These are phyloP conservation scores for Tuber microsphaerosporum DNA, from an alignment of 495 filamentous ascomycete species.

Conservation along the genomic window DNA sequence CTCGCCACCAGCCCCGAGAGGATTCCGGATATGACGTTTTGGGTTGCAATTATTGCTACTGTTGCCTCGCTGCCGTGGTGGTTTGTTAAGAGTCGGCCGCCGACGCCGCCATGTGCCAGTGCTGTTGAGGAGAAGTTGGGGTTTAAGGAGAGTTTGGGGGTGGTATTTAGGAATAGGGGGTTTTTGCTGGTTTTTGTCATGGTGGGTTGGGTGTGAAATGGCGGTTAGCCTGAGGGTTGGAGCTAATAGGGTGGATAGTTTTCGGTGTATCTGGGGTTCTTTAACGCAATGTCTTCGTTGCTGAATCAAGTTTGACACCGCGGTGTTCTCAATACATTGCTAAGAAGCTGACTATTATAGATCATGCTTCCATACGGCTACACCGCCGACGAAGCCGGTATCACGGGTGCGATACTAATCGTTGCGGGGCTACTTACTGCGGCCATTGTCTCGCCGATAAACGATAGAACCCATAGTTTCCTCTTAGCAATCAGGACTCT, in stretches of 20 bases:
- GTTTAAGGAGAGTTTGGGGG: slow-evolving; percentile 13
- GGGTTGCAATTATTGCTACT: slow-evolving; percentile 76
- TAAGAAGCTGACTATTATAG: slow-evolving; percentile 2
- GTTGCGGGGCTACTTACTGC: slow-evolving; percentile 71
- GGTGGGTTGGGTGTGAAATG: slow-evolving; percentile 23
- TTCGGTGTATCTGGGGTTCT: slow-evolving; percentile 77
- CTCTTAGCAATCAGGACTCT: slow-evolving; percentile 65
- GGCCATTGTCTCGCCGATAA: slow-evolving; percentile 68
- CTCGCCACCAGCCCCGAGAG: slow-evolving; percentile 54
- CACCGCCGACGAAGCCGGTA: slow-evolving; percentile 72
- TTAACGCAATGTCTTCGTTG: slow-evolving; percentile 83
- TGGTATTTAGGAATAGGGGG: slow-evolving; percentile 31
- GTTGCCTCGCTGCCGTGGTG: slow-evolving; percentile 68
- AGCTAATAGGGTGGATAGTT: slow-evolving; percentile 47
- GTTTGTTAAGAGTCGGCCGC: slow-evolving; percentile 73
- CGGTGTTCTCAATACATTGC: not conserved
- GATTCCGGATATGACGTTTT: slow-evolving; percentile 76
- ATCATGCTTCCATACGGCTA: slow-evolving; percentile 78
- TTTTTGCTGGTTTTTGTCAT: slow-evolving; percentile 38
- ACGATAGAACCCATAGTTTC: slow-evolving; percentile 77
- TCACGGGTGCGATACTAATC: slow-evolving; percentile 86
- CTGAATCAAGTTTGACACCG: slow-evolving; percentile 58
- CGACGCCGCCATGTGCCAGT: slow-evolving; percentile 60
- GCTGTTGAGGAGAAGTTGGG: slow-evolving; percentile 40
- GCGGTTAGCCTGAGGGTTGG: not conserved